These are phyloP conservation scores for Rhodamnia rubescens DNA, from an alignment of 345 rosid genomes.

Conservation along the genomic window DNA sequence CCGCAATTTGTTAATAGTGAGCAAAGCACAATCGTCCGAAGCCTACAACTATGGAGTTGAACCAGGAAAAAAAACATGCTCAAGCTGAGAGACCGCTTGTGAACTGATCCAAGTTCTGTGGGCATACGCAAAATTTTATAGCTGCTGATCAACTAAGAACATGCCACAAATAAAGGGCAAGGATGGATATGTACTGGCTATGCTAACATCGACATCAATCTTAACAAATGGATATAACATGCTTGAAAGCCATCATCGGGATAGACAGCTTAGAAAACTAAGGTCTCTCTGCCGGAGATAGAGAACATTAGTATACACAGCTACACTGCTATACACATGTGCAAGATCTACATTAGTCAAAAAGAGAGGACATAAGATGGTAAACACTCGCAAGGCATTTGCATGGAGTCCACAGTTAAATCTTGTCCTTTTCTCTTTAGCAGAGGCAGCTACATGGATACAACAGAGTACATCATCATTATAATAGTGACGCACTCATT, in stretches of 20 bases:
- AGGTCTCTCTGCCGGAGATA: neutral
- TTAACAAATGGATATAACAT: neutral
- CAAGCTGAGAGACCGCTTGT: neutral
- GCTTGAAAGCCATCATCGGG: neutral
- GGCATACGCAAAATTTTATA: neutral
- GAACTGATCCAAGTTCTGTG: neutral
- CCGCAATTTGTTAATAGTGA: neutral
- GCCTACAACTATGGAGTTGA: neutral
- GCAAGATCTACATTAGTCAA: neutral
- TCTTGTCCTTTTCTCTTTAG: neutral
- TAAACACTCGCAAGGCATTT: neutral
- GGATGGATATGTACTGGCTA: neutral
- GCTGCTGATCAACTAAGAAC: neutral
- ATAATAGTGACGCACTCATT: constrained; percentile 18
- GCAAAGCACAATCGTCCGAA: neutral
- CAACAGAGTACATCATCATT: neutral
- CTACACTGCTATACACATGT: neutral
- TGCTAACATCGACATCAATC: neutral
- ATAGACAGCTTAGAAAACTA: neutral
- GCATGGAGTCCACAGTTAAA: neutral
- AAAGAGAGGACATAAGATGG: neutral
- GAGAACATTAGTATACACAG: neutral
- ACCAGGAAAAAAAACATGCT: neutral
- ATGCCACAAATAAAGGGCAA: neutral
- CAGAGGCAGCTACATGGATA: neutral